A percentile compares a stretch with the other conserved stretches of the same genome.
Evolutionary conservation across 169 alveolate genomes (phyloP).

Genomic region (Eimeria acervulina): DNA sequence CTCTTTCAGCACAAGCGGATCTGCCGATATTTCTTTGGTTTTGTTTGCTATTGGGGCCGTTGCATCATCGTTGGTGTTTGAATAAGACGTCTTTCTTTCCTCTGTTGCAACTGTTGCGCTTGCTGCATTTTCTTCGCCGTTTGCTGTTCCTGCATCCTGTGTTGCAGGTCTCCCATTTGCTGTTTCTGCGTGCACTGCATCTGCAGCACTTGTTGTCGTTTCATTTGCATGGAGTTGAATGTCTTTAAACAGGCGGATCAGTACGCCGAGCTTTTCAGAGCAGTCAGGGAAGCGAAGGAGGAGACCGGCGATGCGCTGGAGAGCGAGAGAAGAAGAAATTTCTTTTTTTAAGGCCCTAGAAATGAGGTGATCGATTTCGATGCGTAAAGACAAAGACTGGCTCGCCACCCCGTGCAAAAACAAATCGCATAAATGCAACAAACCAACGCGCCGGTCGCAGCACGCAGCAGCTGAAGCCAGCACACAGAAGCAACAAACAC

Average conservation of each 20-base stretch:
- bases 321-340: neutral
- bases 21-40: no score
- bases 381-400: conserved; percentile 50
- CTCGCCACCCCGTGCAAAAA: conserved; percentile 54
- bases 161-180: neutral
- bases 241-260: conserved; percentile 35
- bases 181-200: neutral
- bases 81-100: no score
- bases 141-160: neutral
- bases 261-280: conserved; percentile 77
- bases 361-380: conserved; percentile 73
- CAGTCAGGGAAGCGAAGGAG: conserved; percentile 43
- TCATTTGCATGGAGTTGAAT: neutral
- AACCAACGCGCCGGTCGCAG: neutral
- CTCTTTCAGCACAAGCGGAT: no score
- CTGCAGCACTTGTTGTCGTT: neutral
- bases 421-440: conserved; percentile 60
- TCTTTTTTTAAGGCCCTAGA: neutral
- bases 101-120: no score
- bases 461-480: conserved; percentile 61
- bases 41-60: no score
- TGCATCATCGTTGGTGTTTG: no score
- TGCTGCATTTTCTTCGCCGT: neutral
- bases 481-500: neutral
- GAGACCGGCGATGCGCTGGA: conserved; percentile 69